A percentile compares a stretch with the other conserved stretches of the same genome.
Evolutionary conservation across 257 asterid species (phyloP).

Genomic region (Misopates orontium): DNA sequence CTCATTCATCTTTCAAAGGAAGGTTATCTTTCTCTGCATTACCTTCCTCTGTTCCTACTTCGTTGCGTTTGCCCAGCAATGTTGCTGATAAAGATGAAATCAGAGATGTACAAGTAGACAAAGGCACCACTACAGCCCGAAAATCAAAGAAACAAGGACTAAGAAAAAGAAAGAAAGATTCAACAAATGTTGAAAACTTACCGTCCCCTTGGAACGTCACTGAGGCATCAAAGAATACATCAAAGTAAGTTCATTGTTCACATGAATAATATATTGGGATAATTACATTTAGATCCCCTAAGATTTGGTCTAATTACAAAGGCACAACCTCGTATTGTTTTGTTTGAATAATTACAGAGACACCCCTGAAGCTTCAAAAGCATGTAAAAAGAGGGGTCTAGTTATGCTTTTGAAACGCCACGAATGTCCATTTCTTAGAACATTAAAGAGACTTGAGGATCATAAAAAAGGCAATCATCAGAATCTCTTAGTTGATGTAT

Average conservation of each 20-base stretch:
- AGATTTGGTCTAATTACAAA: too few relatives aligned
- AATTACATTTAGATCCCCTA: too few relatives aligned
- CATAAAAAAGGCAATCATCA: too few relatives aligned
- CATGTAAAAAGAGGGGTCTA: too few relatives aligned
- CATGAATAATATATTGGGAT: background rate
- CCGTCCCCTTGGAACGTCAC: conserved; percentile 45
- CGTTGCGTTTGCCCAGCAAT: conserved; percentile 28
- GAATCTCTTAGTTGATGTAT: too few relatives aligned
- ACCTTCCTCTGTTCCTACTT: conserved; percentile 36
- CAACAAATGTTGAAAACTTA: conserved; percentile 25
- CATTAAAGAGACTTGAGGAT: too few relatives aligned
- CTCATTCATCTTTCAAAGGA: conserved; percentile 54
- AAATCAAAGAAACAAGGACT: conserved; percentile 40
- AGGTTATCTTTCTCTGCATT: conserved; percentile 46
- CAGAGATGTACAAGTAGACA: conserved; percentile 82
- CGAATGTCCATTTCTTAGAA: too few relatives aligned
- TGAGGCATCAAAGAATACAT: conserved; percentile 39
- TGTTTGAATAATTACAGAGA: too few relatives aligned
- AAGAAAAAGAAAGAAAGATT: conserved; percentile 29
- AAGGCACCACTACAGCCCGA: conserved; percentile 44
- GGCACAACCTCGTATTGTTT: too few relatives aligned
- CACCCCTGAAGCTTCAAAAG: too few relatives aligned
- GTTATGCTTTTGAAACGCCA: too few relatives aligned
- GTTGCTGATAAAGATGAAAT: conserved; percentile 49
- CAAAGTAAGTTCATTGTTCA: conserved; percentile 37